These are phyloP conservation scores for Parachlorella kessleri DNA, from an alignment of 139 green algal species.

Conservation along the genomic window DNA sequence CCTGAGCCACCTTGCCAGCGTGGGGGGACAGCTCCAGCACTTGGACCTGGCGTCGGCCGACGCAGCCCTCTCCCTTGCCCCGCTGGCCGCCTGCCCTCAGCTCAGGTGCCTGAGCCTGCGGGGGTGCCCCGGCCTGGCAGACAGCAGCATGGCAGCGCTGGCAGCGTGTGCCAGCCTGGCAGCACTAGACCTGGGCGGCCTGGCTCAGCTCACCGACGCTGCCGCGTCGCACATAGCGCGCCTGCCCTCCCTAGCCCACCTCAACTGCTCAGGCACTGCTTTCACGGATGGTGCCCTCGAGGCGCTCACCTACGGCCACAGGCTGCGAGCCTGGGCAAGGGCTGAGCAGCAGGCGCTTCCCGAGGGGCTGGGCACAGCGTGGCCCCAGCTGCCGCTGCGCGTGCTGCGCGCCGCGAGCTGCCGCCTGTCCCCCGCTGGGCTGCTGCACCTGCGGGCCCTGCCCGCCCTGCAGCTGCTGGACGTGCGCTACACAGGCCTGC, in stretches of 20 bases:
- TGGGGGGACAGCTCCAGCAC: no score
- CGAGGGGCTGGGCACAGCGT: background rate
- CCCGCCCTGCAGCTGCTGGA: background rate
- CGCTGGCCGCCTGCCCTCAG: background rate
- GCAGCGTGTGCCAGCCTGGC: background rate
- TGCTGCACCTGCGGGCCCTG: background rate
- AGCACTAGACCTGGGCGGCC: background rate
- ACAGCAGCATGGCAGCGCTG: background rate
- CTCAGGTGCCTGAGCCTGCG: background rate
- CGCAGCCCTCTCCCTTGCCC: no score
- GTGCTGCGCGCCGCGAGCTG: background rate
- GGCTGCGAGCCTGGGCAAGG: background rate
- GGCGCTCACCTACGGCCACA: background rate
- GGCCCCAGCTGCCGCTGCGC: background rate
- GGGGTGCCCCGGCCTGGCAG: background rate
- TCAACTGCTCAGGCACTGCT: background rate
- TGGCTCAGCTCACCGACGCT: background rate
- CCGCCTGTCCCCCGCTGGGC: background rate
- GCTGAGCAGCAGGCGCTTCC: background rate
- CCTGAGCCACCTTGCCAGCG: no score
- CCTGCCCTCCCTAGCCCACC: background rate
- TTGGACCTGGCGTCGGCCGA: no score
- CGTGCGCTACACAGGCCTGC: background rate
- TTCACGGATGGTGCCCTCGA: background rate
- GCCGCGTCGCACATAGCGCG: background rate